Evolutionary conservation across 1,284 basidiomycete species (phyloP).

Genomic region (Trametes polyzona): DNA sequence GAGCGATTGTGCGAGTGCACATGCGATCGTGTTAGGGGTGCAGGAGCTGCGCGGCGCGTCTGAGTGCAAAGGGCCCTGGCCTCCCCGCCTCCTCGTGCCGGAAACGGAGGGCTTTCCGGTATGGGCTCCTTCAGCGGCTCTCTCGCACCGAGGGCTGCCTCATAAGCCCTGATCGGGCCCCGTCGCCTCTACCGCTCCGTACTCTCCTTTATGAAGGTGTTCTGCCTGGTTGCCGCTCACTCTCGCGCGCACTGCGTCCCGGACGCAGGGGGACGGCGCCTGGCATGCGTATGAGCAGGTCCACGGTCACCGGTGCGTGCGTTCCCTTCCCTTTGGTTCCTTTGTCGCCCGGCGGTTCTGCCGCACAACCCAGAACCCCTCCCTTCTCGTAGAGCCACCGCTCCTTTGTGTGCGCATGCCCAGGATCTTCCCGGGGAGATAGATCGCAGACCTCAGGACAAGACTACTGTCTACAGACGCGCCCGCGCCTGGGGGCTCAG

Average conservation of each 20-base stretch:
- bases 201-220: constrained; percentile 24
- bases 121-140: constrained; percentile 10
- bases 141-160: constrained; percentile 5
- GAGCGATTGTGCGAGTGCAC: constrained; percentile 11
- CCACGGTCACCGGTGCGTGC: background rate
- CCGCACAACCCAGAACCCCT: constrained; percentile 1
- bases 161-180: constrained; percentile 8
- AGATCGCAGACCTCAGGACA: too few species aligned
- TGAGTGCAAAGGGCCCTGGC: constrained; percentile 24
- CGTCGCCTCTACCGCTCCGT: constrained; percentile 22
- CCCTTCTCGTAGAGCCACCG: background rate
- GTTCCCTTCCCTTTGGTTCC: background rate
- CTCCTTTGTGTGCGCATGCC: background rate
- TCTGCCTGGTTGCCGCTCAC: constrained; percentile 12
- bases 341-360: constrained; percentile 1
- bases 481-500: background rate
- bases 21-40: constrained; percentile 26
- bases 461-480: background rate
- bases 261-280: background rate
- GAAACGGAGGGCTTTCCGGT: constrained; percentile 26
- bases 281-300: background rate
- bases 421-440: background rate
- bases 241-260: background rate
- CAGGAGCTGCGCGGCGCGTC: constrained; percentile 25
- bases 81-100: constrained; percentile 37